These are phyloP conservation scores for Lithohypha guttulata DNA, from an alignment of 2,329 filamentous ascomycete species.

Conservation along the genomic window DNA sequence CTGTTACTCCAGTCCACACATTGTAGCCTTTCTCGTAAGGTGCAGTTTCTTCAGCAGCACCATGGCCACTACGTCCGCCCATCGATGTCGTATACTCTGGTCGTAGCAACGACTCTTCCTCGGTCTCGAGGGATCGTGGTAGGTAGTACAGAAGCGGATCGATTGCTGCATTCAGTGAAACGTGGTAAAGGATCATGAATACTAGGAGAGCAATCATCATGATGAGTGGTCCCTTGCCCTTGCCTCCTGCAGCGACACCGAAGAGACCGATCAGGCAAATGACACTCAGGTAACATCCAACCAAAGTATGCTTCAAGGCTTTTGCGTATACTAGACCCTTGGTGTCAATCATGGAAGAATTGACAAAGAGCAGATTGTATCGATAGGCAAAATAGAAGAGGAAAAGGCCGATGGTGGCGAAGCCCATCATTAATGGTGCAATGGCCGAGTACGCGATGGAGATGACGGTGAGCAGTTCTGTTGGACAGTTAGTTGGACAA, in stretches of 20 bases:
- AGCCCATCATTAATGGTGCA: slow-evolving; percentile 72
- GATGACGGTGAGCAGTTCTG: slow-evolving; percentile 27
- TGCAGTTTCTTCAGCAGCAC: slow-evolving; percentile 22
- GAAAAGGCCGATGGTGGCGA: slow-evolving; percentile 65
- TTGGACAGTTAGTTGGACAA: no score
- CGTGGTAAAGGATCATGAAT: slow-evolving; percentile 65
- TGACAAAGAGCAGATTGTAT: slow-evolving; percentile 84
- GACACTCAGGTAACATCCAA: slow-evolving; percentile 72
- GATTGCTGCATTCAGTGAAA: slow-evolving; percentile 60
- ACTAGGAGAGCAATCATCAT: slow-evolving; percentile 67
- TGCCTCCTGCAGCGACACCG: slow-evolving; percentile 52
- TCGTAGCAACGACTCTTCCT: slow-evolving; percentile 39
- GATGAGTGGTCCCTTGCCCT: slow-evolving; percentile 56
- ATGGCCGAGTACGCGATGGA: slow-evolving; percentile 80
- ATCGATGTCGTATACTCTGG: slow-evolving; percentile 24
- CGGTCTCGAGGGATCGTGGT: slow-evolving; percentile 58
- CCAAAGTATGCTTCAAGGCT: slow-evolving; percentile 76
- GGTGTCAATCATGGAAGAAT: slow-evolving; percentile 70
- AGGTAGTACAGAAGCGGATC: slow-evolving; percentile 67
- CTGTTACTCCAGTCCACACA: slow-evolving; percentile 25
- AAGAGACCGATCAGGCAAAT: slow-evolving; percentile 79
- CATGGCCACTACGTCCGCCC: slow-evolving; percentile 26
- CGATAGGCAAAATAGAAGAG: slow-evolving; percentile 80
- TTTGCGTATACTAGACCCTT: slow-evolving; percentile 79
- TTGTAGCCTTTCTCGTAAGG: slow-evolving; percentile 22